Conservation (phyloP, 129 eudicot genomes). For the Saussurea involucrata region DNA sequence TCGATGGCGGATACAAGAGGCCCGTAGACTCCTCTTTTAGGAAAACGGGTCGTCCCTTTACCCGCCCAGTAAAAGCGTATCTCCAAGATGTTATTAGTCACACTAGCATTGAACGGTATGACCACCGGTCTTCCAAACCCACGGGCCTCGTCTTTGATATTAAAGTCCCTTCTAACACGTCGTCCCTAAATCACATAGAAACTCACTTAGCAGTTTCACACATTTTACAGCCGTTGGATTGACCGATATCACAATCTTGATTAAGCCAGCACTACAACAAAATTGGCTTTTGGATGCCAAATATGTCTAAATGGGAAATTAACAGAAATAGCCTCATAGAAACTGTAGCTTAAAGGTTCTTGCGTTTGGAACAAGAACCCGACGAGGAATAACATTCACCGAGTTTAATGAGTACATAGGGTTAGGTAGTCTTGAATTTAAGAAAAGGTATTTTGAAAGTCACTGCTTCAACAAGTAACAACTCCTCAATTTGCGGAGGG, state of each 20-base stretch:
- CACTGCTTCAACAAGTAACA: too few species aligned
- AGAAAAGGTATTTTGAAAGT: too few species aligned
- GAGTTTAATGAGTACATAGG: too few species aligned
- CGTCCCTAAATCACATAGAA: slow-evolving; percentile 41
- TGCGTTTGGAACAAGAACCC: too few species aligned
- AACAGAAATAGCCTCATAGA: too few species aligned
- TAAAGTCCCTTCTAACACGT: slow-evolving; percentile 51
- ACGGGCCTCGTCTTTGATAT: slow-evolving; percentile 58
- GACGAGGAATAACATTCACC: too few species aligned
- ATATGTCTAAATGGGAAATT: too few species aligned
- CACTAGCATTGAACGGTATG: slow-evolving; percentile 42
- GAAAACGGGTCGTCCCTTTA: slow-evolving; percentile 85
- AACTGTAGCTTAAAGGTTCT: too few species aligned
- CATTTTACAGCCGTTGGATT: not conserved
- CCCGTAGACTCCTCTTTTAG: slow-evolving; percentile 81
- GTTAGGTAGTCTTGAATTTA: too few species aligned
- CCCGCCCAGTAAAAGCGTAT: slow-evolving; percentile 83
- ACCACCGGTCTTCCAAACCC: slow-evolving; percentile 50
- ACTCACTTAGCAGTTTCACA: not conserved
- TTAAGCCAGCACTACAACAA: not conserved
- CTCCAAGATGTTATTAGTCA: slow-evolving; percentile 58
- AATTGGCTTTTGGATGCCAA: not conserved
- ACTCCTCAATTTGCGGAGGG: too few species aligned
- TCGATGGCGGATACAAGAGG: slow-evolving; percentile 88
- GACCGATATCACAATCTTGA: slow-evolving; percentile 4